Evolutionary conservation across 2,329 filamentous ascomycete genomes (phyloP), one percentile per base, ranked within the genome.

Genomic region (Scedosporium boydii): DNA sequence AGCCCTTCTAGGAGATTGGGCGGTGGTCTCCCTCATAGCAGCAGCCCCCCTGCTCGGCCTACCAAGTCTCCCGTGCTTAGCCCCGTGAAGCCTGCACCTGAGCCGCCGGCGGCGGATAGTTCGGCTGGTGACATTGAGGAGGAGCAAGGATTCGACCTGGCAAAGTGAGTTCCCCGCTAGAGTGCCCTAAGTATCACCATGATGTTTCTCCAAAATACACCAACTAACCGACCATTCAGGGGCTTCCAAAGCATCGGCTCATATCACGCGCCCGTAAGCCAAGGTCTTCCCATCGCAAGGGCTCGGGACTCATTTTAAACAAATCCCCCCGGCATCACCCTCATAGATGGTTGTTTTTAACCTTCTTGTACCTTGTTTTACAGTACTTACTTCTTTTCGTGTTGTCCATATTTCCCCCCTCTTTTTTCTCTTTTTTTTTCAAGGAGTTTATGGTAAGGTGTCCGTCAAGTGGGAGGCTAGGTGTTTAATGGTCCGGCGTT

Each of bases 241-340:
- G 85, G 85, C 0, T 87, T 87, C 67, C 85, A 87, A 70, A 87
- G 82, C 65, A 87, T 87, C 60, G 82, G 83, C 34, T 80, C 83
- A 1, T 87, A 84, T 65, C 85, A 87, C 66, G 82, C 83, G 46
- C 80, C 80, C 1, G 77, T 81, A 9, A 74, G 77, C n/a, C 73
- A 76, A 53, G 79, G 79, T 3, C 70, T 79, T 48, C 71, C 78
- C 34, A 75, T 81, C 61, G 73, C 75, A 21, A 76, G 72, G 29
- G 74, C 77, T 6, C 38, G 53, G 53, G 55, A 62, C 21, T n/a
- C 56, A 2, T 42, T 58, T 58, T 58, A 42, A 21, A 12, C 56
- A 16, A 38, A 38, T 21, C 10, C 34, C 34, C 34, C 34, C 34
- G 12, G 9, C 10, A 38, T 38, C 34, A 38, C 4, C 34, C 4